Base-by-base conservation (phyloP, 164 flowering plant species). In the Liquidambar formosana region DNA sequence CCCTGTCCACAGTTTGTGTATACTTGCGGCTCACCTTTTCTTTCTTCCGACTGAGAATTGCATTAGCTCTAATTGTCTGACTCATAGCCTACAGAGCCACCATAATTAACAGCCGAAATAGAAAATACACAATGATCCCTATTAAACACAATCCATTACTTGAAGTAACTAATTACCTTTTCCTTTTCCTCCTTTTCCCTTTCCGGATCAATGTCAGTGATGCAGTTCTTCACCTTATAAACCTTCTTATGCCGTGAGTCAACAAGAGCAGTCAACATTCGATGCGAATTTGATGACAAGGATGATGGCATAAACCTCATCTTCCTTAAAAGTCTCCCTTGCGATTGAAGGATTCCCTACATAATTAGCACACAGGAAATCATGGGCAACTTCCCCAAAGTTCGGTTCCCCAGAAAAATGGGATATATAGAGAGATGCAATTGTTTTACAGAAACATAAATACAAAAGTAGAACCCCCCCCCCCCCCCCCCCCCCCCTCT, bases 261-360 rank as follows among this genome's bases (percentile, higher is more conserved):
- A 67, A 93, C 99, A 58, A 96, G 87, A 62, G 97, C 97, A 76
- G 99, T 96, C 82, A 96, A 83, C 66, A 90, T 67, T 10, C 96
- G 78, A 75, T 96, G 99, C 66, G 99, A 96, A 71, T 96, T 96
- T 33, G 99, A 96, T 33, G 96, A 43, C 66, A 96, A 78, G 10
- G 99, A 96, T 21, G 99, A 93, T 12, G 99, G 99, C 89, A 93
- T 96, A 77, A 96, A 93, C 78, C 91, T 89, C 99, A 96, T 91
- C 79, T 96, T 96, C 71, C 68, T 83, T 64, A 86, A 75, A 62
- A 96, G 78, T 74, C 91, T 89, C 74, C 99, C 99, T 80, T 96
- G 99, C 14, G 99, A 96, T 82, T 96, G 97, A 58, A 93, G 89
- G 57, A 96, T 88, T 60, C 98, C 97, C 99, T 96, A 82, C 70